phyloP scores from a whole-genome alignment of 768 basidiomycete genomes.

The Fibroporia radiculosa region DNA sequence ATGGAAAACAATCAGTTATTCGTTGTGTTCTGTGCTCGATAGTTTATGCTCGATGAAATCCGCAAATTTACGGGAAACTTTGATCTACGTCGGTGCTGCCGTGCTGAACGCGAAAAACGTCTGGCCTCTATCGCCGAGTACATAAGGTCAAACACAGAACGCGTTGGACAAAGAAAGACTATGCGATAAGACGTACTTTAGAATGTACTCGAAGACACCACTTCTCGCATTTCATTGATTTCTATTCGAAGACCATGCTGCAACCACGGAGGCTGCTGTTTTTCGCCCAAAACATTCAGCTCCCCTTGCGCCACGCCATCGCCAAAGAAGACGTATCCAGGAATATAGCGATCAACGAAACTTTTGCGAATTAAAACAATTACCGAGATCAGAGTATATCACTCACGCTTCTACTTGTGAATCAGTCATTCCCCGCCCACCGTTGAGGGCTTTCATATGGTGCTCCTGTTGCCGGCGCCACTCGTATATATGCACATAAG shows the following conservation, averaged over 20 bases:
- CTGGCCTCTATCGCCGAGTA: too few relatives aligned
- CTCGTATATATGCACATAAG: slow-evolving; percentile 58
- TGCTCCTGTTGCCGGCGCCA: slow-evolving; percentile 93
- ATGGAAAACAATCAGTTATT: too few relatives aligned
- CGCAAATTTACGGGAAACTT: too few relatives aligned
- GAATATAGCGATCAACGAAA: slow-evolving; percentile 91
- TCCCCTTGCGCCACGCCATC: slow-evolving; percentile 40
- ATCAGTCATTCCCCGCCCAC: slow-evolving; percentile 86
- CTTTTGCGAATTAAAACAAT: slow-evolving; percentile 27
- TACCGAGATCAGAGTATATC: background rate
- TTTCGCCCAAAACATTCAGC: slow-evolving; percentile 11
- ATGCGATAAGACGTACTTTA: slow-evolving; percentile 17
- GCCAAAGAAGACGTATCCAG: slow-evolving; percentile 84
- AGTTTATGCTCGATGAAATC: too few relatives aligned
- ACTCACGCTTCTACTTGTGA: slow-evolving; percentile 52
- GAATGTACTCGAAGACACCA: slow-evolving; percentile 35
- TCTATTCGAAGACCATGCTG: slow-evolving; percentile 44
- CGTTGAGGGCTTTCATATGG: slow-evolving; percentile 77
- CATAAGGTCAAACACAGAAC: too few relatives aligned
- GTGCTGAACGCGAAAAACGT: too few relatives aligned
- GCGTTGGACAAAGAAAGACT: slow-evolving; percentile 40
- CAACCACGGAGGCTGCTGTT: slow-evolving; percentile 30
- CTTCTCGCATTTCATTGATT: slow-evolving; percentile 46
- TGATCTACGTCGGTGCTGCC: too few relatives aligned
- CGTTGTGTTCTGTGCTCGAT: too few relatives aligned